Evolutionary conservation across 2,329 filamentous ascomycete species (phyloP), one percentile per base, ranked within the genome.

Genomic region (Penicillium verrucosum): DNA sequence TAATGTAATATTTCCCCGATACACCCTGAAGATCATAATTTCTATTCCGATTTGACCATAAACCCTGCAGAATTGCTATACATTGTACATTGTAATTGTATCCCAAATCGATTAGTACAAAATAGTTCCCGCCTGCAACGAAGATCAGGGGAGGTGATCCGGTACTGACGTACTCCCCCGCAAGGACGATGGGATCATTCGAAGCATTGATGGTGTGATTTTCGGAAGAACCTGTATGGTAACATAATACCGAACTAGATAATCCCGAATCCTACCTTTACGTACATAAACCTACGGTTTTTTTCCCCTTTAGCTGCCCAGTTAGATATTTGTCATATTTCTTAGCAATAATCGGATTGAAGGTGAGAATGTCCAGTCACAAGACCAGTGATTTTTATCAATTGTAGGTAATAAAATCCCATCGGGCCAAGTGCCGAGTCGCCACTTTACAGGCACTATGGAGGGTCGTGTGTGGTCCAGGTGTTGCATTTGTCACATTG

Each of bases 161-260:
- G 46, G 52, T 25, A 56, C 57, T 66, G 64, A 66, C 64, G 64
- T 65, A 64, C 27, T 18, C 37, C 21, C 41, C 11, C n/a, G 30
- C 52, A 64, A 64, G 57, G 55, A 54, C 48, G 59, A 66, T 63
- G 57, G 56, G 41, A 58, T 54, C 59, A 66, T 66, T 49, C 30
- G 42, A 27, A 40, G 42, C 59, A 58, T 53, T 59, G 65, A 68
- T 68, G 65, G 65, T 68, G 65, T 68, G 65, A 67, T 67, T 58
- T 30, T 38, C 38, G 41, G 47, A 50, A 21, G 37, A 49, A 42
- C 37, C 12, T 11, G 47, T 56, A 56, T 45, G 27, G 53, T 56
- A 50, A 36, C n/a, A 32, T 32, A 40, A 40, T 37, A 43, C 50
- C 40, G 30, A 51, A 45, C 7, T 38, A 46, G 30, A 43, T 43